Evolutionary conservation across 1,139 yeast genomes (phyloP).

Genomic region (Kodamaea sp.): DNA sequence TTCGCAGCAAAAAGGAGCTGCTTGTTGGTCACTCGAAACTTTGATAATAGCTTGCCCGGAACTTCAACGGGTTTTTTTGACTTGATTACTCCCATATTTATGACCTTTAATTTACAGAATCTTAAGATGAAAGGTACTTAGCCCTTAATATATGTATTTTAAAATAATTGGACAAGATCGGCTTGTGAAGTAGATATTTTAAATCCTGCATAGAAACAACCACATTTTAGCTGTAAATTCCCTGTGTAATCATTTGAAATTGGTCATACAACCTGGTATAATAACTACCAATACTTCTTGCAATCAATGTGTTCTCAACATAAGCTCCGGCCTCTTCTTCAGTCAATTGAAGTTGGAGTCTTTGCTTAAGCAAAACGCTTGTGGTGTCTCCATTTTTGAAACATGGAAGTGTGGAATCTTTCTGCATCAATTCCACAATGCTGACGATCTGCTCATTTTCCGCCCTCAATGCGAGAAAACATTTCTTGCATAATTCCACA

Average conservation of each 20-base stretch:
- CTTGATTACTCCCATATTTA: no score
- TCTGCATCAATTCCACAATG: constrained; percentile 91
- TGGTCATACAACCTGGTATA: constrained; percentile 93
- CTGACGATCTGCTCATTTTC: constrained; percentile 72
- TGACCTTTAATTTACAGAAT: no score
- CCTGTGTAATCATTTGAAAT: constrained; percentile 91
- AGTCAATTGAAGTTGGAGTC: constrained; percentile 73
- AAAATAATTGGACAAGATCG: no score
- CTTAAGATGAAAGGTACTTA: no score
- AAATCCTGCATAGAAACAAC: constrained; percentile 3
- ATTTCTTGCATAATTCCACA: constrained; percentile 61
- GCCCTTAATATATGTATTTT: no score
- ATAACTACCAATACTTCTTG: constrained; percentile 81
- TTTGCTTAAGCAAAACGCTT: constrained; percentile 70
- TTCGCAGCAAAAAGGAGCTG: no score
- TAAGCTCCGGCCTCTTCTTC: constrained; percentile 75
- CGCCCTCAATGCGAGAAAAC: constrained; percentile 71
- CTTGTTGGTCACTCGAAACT: no score
- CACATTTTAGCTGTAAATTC: constrained; percentile 64
- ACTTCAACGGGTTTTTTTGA: no score
- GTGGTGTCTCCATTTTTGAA: constrained; percentile 87
- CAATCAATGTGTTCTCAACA: constrained; percentile 74
- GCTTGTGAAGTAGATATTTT: no score
- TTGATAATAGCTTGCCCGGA: no score
- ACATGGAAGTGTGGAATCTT: constrained; percentile 87